Conservation (phyloP, 2,329 filamentous ascomycete genomes). For the Fusarium sp. region DNA sequence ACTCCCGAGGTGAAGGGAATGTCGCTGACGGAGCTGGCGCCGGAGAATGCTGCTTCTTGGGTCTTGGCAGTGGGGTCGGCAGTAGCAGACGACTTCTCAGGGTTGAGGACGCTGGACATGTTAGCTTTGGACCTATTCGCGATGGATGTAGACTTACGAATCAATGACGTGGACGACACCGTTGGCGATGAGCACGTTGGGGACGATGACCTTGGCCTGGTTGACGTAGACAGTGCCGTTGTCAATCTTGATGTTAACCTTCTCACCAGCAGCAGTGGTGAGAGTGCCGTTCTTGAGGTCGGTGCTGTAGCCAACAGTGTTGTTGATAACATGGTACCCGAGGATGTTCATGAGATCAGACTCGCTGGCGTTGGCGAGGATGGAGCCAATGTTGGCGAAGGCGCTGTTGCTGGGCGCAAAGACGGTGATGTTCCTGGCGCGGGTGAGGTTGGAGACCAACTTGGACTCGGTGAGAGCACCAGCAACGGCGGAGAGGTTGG, state of each 20-base stretch:
- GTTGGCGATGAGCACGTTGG: constrained; percentile 66
- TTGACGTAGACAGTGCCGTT: constrained; percentile 55
- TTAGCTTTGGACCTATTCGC: constrained; percentile 20
- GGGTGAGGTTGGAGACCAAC: constrained; percentile 44
- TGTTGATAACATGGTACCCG: constrained; percentile 72
- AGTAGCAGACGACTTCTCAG: constrained; percentile 53
- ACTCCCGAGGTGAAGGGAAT: constrained; percentile 70
- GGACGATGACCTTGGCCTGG: constrained; percentile 60
- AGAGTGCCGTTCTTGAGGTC: constrained; percentile 46
- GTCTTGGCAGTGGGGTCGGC: constrained; percentile 54
- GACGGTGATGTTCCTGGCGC: constrained; percentile 62
- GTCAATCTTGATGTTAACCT: constrained; percentile 60
- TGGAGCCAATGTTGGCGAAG: constrained; percentile 67
- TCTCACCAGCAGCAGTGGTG: constrained; percentile 47
- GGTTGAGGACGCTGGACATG: constrained; percentile 63
- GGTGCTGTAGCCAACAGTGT: constrained; percentile 58
- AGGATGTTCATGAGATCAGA: constrained; percentile 65
- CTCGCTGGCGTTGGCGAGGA: constrained; percentile 59
- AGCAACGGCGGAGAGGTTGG: constrained; percentile 41
- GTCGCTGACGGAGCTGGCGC: constrained; percentile 62
- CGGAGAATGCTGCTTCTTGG: constrained; percentile 65
- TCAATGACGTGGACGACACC: constrained; percentile 72
- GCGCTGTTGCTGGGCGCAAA: constrained; percentile 72
- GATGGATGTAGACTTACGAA: constrained; percentile 56
- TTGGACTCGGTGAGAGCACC: constrained; percentile 47